Percentiles rank a stretch among this genome's conserved stretches.
Evolutionary conservation across 140 eudicot genomes (phyloP).

Genomic region (Erigeron philadelphicus): DNA sequence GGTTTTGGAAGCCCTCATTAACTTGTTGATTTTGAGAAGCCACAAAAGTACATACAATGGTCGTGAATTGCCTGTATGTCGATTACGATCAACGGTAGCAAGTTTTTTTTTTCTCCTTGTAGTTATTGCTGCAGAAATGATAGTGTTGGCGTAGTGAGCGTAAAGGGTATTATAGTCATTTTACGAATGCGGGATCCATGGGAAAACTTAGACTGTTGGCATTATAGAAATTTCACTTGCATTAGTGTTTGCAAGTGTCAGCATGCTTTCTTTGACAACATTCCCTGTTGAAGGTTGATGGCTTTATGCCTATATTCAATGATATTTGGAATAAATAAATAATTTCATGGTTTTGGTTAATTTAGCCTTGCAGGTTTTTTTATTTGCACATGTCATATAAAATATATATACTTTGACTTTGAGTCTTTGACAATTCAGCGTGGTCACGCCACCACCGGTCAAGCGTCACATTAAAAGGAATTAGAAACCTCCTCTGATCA

Average conservation of each 20-base stretch:
- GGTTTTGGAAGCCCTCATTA: conserved; percentile 43
- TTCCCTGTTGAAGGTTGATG: neutral
- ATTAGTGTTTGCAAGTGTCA: neutral
- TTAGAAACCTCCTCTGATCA: too few relatives aligned
- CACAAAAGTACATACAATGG: conserved; percentile 19
- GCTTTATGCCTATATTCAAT: neutral
- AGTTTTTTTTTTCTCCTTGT: neutral
- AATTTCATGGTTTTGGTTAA: neutral
- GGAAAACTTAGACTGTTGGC: conserved; percentile 7
- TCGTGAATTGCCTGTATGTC: neutral
- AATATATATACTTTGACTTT: too few relatives aligned
- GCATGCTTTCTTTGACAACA: neutral
- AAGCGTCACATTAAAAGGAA: too few relatives aligned
- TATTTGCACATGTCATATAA: too few relatives aligned
- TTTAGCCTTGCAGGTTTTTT: too few relatives aligned
- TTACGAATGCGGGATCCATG: neutral
- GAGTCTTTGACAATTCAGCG: too few relatives aligned
- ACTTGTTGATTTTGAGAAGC: conserved; percentile 37
- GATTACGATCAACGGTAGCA: neutral
- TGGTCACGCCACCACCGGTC: too few relatives aligned
- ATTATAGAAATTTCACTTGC: neutral
- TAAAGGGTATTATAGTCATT: conserved; percentile 10
- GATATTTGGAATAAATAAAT: neutral
- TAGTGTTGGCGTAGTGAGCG: conserved; percentile 7
- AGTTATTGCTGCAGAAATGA: neutral